phyloP scores from a whole-genome alignment of 2,329 filamentous ascomycete species.

The Cryphonectria carpinicola region DNA sequence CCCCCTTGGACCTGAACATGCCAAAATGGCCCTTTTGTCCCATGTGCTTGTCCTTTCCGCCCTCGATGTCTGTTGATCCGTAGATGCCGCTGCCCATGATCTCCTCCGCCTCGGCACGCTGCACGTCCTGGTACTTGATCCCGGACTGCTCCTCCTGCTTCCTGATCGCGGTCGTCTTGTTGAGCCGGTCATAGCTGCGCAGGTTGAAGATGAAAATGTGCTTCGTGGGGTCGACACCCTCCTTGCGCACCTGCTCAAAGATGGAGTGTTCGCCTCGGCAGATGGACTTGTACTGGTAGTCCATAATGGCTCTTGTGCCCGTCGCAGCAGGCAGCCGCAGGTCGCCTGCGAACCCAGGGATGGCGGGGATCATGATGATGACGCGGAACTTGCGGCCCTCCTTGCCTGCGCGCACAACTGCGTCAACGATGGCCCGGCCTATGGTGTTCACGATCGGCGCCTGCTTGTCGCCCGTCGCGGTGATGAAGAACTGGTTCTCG shows the following conservation, averaged over 20 bases:
- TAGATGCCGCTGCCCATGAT: constrained; percentile 81
- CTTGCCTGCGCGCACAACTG: constrained; percentile 78
- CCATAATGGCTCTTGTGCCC: constrained; percentile 94
- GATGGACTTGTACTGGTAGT: constrained; percentile 97
- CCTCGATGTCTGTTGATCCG: constrained; percentile 52
- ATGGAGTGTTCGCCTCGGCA: constrained; percentile 91
- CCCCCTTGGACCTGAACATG: constrained; percentile 37
- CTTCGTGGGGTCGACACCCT: constrained; percentile 76
- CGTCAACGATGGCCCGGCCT: constrained; percentile 87
- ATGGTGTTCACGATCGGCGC: constrained; percentile 85
- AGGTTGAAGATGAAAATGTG: constrained; percentile 95
- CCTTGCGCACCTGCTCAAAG: constrained; percentile 71
- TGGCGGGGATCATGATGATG: constrained; percentile 86
- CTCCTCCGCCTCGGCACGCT: constrained; percentile 85
- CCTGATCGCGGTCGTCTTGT: constrained; percentile 74
- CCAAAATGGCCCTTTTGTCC: constrained; percentile 40
- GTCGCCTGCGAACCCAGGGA: constrained; percentile 94
- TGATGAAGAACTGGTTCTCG: constrained; percentile 99
- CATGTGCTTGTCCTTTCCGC: constrained; percentile 55
- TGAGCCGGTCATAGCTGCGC: constrained; percentile 88
- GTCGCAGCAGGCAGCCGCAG: constrained; percentile 80
- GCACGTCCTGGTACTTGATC: constrained; percentile 82
- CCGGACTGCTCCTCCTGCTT: constrained; percentile 81
- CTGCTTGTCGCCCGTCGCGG: constrained; percentile 88
- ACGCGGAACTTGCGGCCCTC: constrained; percentile 87